These are phyloP conservation scores for Aspergillus fumigatus DNA, from an alignment of 2,329 filamentous ascomycete species.

Conservation along the genomic window DNA sequence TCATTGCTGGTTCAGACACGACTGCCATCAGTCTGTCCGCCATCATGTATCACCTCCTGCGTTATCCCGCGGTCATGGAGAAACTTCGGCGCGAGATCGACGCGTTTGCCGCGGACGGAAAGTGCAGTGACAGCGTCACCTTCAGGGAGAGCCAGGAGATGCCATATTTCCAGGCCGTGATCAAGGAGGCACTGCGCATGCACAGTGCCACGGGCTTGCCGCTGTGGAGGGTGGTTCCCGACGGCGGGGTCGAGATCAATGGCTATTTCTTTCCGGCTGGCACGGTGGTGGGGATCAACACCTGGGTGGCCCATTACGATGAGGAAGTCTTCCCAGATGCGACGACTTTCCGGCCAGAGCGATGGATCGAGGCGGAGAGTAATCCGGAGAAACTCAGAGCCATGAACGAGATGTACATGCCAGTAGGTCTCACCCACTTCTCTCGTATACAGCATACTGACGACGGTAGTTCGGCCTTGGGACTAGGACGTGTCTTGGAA, in stretches of 20 bases:
- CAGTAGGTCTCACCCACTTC: constrained; percentile 23
- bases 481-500: constrained; percentile 29
- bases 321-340: constrained; percentile 43
- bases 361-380: constrained; percentile 40
- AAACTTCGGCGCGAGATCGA: constrained; percentile 33
- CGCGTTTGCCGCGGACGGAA: constrained; percentile 16
- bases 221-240: constrained; percentile 47
- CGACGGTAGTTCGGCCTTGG: constrained; percentile 31
- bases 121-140: constrained; percentile 24
- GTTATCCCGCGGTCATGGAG: constrained; percentile 23
- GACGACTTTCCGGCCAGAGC: constrained; percentile 42
- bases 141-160: constrained; percentile 41
- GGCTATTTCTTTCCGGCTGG: constrained; percentile 41
- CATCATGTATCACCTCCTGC: constrained; percentile 44
- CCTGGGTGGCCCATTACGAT: constrained; percentile 44
- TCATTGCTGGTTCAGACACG: constrained; percentile 40
- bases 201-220: constrained; percentile 48
- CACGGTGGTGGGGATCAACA: constrained; percentile 41
- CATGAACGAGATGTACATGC: constrained; percentile 39
- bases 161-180: constrained; percentile 51
- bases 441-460: background rate
- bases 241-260: constrained; percentile 41
- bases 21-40: constrained; percentile 47
- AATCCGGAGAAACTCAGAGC: constrained; percentile 25
- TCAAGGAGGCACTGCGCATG: constrained; percentile 52